Evolutionary conservation across 2,329 filamentous ascomycete species (phyloP), one percentile per base, ranked within the genome.

Genomic region (Pseudocercospora cruenta): DNA sequence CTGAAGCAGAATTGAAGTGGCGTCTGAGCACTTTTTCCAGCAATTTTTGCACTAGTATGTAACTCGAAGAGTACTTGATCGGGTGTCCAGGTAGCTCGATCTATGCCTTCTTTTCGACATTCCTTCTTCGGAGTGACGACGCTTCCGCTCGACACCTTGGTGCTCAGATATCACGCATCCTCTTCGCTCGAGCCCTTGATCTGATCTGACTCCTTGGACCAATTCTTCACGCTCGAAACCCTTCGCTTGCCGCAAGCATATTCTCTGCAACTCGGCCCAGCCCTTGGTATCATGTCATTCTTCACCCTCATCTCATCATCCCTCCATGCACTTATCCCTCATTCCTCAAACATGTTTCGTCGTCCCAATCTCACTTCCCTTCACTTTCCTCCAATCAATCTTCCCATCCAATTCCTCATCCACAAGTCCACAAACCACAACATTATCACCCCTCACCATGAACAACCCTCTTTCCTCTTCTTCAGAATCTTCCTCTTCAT

Each of bases 361-460:
- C 61, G 88, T 89, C 65, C 92, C 92, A 74, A 98, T 91, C 31
- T 91, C 88, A 66, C 90, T 88, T 4, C 94, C 94, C 77, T 91
- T 90, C 45, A 99, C 95, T 79, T 96, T 90, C 21, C 86, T 85
- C 95, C 95, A 99, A 81, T 97, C 90, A 76, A 99, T 98, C 73
- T 90, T 93, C 45, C 85, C 86, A 80, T 99, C 95, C 66, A 98
- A 83, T 72, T 91, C 86, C 80, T 97, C 94, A 78, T 99, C 93
- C 33, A 99, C 90, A 64, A 96, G 83, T 1, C 95, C 95, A 65
- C 95, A 91, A 16, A 96, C 85, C 68, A 93, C 94, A 57, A 99
- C 94, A 76, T 96, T 97, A 78, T 99, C 95, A 60, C 95, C 95
- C 67, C 95, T 87, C 64, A 99, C 91, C 65, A 99, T 86, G 78